A percentile compares a stretch with the other conserved stretches of the same genome.
phyloP scores from a whole-genome alignment of 2,329 filamentous ascomycete genomes.

The Alternaria postmessia region DNA sequence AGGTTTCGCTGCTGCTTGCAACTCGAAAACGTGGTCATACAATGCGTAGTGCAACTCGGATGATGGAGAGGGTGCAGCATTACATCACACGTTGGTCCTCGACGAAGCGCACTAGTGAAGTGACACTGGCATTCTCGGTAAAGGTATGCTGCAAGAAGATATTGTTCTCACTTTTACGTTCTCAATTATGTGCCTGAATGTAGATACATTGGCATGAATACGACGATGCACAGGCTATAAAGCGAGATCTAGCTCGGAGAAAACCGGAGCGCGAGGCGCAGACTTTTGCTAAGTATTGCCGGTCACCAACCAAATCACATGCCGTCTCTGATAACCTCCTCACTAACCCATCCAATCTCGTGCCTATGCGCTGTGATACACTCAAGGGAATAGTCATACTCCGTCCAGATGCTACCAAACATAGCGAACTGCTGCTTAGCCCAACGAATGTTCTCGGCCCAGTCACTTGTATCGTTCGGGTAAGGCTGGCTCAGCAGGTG shows the following conservation, averaged over 20 bases:
- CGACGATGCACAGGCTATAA: not conserved
- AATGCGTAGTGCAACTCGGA: not conserved
- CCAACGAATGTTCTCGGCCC: slow-evolving; percentile 48
- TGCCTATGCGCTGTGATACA: slow-evolving; percentile 30
- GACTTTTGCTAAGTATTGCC: rapidly evolving
- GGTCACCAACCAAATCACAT: not conserved
- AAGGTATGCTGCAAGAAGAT: not conserved
- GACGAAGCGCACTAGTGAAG: not conserved
- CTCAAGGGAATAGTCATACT: slow-evolving; percentile 37
- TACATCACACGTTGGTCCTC: not conserved
- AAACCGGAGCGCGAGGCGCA: rapidly evolving
- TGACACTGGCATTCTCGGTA: not conserved
- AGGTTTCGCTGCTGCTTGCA: not conserved
- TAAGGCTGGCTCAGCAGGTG: slow-evolving; percentile 31
- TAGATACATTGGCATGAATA: not conserved
- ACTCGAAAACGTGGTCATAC: not conserved
- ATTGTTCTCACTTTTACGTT: not conserved
- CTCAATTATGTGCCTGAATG: not conserved
- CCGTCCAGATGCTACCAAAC: slow-evolving; percentile 38
- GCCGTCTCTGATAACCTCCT: slow-evolving; percentile 20
- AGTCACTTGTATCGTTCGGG: slow-evolving; percentile 30
- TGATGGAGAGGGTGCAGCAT: not conserved
- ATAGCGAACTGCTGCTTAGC: slow-evolving; percentile 36
- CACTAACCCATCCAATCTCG: slow-evolving; percentile 36
- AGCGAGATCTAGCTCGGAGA: not conserved